A percentile compares a stretch with the other conserved stretches of the same genome.
phyloP scores from a whole-genome alignment of 2,329 filamentous ascomycete genomes.

The Elsinoe ampelina region DNA sequence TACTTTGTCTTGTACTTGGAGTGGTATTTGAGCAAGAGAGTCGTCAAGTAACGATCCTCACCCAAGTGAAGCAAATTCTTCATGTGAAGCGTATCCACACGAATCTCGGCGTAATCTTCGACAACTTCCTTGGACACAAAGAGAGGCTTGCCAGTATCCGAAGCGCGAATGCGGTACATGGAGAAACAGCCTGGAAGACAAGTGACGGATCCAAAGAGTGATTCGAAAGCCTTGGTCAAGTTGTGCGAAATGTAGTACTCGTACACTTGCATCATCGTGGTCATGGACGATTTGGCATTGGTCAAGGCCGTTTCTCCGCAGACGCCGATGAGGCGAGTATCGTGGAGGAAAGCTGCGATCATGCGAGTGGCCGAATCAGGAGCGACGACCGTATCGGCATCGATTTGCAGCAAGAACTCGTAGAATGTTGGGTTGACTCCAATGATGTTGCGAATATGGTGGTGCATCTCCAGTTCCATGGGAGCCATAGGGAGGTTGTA shows the following conservation, averaged over 20 bases:
- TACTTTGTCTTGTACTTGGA: constrained; percentile 98
- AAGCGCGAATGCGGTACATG: constrained; percentile 95
- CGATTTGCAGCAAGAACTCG: constrained; percentile 92
- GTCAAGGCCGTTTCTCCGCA: constrained; percentile 91
- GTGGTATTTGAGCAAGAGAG: constrained; percentile 84
- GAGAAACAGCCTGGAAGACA: constrained; percentile 98
- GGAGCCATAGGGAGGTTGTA: constrained; percentile 96
- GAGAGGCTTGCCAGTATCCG: constrained; percentile 87
- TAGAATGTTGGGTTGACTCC: constrained; percentile 98
- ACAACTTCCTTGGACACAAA: constrained; percentile 92
- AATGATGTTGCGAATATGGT: constrained; percentile 97
- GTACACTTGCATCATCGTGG: constrained; percentile 99
- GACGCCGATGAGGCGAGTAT: constrained; percentile 84
- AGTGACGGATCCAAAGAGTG: constrained; percentile 91
- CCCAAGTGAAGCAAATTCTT: constrained; percentile 95
- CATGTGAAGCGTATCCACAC: constrained; percentile 96
- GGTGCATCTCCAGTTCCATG: constrained; percentile 94
- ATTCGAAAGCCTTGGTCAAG: constrained; percentile 92
- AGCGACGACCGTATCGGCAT: constrained; percentile 91
- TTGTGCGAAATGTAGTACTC: constrained; percentile 99
- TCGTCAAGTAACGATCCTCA: constrained; percentile 96
- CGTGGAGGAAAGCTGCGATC: constrained; percentile 80
- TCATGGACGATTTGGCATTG: constrained; percentile 85
- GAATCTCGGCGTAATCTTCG: constrained; percentile 79
- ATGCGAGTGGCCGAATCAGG: constrained; percentile 85